Conservation (phyloP, 2,329 filamentous ascomycete genomes). For the Boeremia lycopersici region DNA sequence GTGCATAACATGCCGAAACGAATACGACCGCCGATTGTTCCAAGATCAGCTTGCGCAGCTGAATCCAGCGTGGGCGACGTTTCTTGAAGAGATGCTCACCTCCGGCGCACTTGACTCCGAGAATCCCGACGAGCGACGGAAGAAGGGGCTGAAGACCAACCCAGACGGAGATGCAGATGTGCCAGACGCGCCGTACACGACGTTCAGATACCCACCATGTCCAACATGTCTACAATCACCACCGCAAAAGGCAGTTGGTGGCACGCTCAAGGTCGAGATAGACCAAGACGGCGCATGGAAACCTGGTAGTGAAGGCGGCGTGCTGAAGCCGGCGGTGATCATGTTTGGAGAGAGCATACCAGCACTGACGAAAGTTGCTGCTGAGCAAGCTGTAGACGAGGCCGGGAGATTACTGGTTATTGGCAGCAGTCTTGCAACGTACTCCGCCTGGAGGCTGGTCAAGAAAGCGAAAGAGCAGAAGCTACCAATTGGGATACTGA, state of each 20-base stretch:
- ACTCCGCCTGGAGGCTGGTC: slow-evolving; percentile 89
- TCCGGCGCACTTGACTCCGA: slow-evolving; percentile 79
- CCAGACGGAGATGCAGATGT: slow-evolving; percentile 95
- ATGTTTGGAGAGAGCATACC: slow-evolving; percentile 96
- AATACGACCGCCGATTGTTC: slow-evolving; percentile 74
- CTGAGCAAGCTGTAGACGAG: slow-evolving; percentile 79
- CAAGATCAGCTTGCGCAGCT: slow-evolving; percentile 76
- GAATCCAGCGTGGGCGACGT: slow-evolving; percentile 85
- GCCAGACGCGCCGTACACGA: slow-evolving; percentile 83
- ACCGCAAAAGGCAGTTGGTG: slow-evolving; percentile 63
- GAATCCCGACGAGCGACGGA: slow-evolving; percentile 70
- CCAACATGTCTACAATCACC: slow-evolving; percentile 75
- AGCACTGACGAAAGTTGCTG: slow-evolving; percentile 70
- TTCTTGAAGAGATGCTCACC: slow-evolving; percentile 73
- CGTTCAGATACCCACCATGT: slow-evolving; percentile 90
- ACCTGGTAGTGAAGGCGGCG: slow-evolving; percentile 62
- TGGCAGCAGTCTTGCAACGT: slow-evolving; percentile 91
- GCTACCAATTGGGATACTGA: slow-evolving; percentile 87
- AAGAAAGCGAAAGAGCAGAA: slow-evolving; percentile 80
- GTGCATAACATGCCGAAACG: slow-evolving; percentile 77
- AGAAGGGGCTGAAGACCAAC: slow-evolving; percentile 78
- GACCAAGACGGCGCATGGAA: slow-evolving; percentile 82
- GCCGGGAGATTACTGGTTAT: slow-evolving; percentile 76
- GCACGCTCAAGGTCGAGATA: slow-evolving; percentile 62
- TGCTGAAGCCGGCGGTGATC: slow-evolving; percentile 89